Evolutionary conservation across 768 basidiomycete species (phyloP).

Genomic region (Agaricus blazei): DNA sequence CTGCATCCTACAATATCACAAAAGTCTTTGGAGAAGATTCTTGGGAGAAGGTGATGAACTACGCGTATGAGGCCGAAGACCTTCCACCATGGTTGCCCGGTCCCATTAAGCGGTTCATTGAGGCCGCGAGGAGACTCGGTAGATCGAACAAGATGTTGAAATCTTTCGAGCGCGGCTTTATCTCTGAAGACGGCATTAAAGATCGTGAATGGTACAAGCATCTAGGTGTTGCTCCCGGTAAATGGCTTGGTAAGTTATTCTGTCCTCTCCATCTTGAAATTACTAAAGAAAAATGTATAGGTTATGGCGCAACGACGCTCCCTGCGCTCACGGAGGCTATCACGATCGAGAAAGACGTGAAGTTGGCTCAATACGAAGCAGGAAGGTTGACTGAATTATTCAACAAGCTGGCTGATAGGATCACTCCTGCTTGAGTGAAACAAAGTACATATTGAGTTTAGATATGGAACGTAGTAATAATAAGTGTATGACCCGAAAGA

Average conservation of each 20-base stretch:
- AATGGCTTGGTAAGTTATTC: constrained; percentile 62
- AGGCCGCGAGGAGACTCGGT: constrained; percentile 54
- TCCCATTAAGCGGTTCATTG: constrained; percentile 29
- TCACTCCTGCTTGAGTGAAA: constrained; percentile 17
- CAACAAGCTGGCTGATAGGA: constrained; percentile 41
- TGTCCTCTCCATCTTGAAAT: not conserved
- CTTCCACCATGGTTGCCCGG: not conserved
- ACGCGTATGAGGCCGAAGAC: constrained; percentile 3
- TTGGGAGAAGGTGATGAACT: not conserved
- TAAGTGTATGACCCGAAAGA: no score
- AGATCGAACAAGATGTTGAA: constrained; percentile 62
- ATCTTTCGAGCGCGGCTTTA: constrained; percentile 75
- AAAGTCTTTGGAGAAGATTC: constrained; percentile 7
- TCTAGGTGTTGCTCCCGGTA: constrained; percentile 82
- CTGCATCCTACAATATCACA: constrained; percentile 14
- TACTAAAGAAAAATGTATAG: constrained; percentile 25
- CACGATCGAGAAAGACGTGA: constrained; percentile 58
- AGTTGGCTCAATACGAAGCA: constrained; percentile 57
- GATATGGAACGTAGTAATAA: no score
- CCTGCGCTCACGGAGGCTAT: constrained; percentile 79
- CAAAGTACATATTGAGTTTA: not conserved
- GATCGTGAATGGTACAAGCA: constrained; percentile 85
- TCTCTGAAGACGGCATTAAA: constrained; percentile 70
- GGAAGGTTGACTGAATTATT: constrained; percentile 50
- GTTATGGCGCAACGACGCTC: constrained; percentile 82